Evolutionary conservation across 2,329 filamentous ascomycete genomes (phyloP), one percentile per base, ranked within the genome.

Genomic region (Ambrosiella beaveri): DNA sequence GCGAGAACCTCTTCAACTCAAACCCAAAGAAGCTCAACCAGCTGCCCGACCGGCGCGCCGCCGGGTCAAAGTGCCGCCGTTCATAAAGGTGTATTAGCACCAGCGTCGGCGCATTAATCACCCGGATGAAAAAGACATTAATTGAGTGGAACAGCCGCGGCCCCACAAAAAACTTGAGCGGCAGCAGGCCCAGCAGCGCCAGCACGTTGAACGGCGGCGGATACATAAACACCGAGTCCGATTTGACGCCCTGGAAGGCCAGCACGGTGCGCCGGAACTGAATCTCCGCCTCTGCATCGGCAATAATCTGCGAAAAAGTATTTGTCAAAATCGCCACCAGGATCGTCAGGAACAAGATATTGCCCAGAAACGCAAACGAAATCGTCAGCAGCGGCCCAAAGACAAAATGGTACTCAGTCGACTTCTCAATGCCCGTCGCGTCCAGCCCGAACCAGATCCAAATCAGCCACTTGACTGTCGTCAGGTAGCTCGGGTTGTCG

Each of bases 371-470:
- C 4, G 84, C 82, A 67, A 87, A 88, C 3, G 79, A 75, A 59
- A 87, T 76, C 78, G 86, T 86, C 8, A 88, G 72, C 0, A 78
- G 73, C 0, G 84, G 84, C 0, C 84, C 84, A 2, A 86, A 74
- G 27, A 85, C 69, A 67, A 78, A 73, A 65, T 88, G 82, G 68
- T 87, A 84, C 51, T 81, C 76, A 7, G 69, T 70, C 1, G 71
- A 72, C 60, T 73, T 70, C 59, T 75, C 72, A 51, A 77, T 76
- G 9, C 75, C 75, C 3, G 75, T 76, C 19, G 75, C 84, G 61
- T 87, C 84, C 1, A 88, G 76, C 1, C 84, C 84, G 63, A 88
- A 88, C 84, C 84, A 88, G 63, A 88, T 85, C 81, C 82, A 87
- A 2, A 88, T 73, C 75, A 88, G 84, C 84, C 84, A 88, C 67